Evolutionary conservation across 2,329 filamentous ascomycete species (phyloP).

Genomic region (Ampelomyces quisqualis): DNA sequence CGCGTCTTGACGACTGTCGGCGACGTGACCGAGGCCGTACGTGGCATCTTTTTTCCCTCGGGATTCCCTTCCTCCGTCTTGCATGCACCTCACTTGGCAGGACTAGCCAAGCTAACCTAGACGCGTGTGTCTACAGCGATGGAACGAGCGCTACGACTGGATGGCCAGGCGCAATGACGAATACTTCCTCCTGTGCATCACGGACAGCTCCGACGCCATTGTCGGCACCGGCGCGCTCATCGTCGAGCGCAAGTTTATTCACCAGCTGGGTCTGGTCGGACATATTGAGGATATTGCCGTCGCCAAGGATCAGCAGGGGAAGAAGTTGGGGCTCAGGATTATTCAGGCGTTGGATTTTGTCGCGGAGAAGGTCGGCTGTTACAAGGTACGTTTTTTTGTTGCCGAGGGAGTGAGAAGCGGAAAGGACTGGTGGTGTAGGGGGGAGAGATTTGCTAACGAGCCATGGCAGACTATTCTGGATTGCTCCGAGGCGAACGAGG

Average conservation of each 20-base stretch:
- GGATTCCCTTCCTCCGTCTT: not conserved
- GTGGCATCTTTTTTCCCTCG: not conserved
- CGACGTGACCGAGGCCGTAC: slow-evolving; percentile 69
- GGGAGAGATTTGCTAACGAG: not conserved
- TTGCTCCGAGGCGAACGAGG: slow-evolving; percentile 93
- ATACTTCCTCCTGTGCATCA: slow-evolving; percentile 86
- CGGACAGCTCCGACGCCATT: slow-evolving; percentile 68
- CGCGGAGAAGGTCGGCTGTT: slow-evolving; percentile 85
- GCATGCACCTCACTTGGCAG: too few relatives aligned
- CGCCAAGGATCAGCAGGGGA: slow-evolving; percentile 91
- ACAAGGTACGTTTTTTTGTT: slow-evolving; percentile 62
- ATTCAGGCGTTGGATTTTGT: slow-evolving; percentile 92
- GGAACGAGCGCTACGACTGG: slow-evolving; percentile 78
- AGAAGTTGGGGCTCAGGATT: slow-evolving; percentile 88
- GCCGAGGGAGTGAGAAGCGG: not conserved
- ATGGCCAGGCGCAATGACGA: slow-evolving; percentile 71
- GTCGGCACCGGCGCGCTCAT: slow-evolving; percentile 91
- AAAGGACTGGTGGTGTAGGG: not conserved
- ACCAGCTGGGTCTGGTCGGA: slow-evolving; percentile 77
- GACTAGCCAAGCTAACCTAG: slow-evolving; percentile 1
- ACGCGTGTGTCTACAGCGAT: slow-evolving; percentile 45
- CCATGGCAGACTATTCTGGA: slow-evolving; percentile 78
- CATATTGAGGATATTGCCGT: slow-evolving; percentile 99
- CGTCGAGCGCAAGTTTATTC: slow-evolving; percentile 92
- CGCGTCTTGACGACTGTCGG: slow-evolving; percentile 91